Percentiles rank a stretch among this genome's conserved stretches.
Conservation (phyloP, 352 stramenopile genomes). For the Pythium folliculosum region DNA sequence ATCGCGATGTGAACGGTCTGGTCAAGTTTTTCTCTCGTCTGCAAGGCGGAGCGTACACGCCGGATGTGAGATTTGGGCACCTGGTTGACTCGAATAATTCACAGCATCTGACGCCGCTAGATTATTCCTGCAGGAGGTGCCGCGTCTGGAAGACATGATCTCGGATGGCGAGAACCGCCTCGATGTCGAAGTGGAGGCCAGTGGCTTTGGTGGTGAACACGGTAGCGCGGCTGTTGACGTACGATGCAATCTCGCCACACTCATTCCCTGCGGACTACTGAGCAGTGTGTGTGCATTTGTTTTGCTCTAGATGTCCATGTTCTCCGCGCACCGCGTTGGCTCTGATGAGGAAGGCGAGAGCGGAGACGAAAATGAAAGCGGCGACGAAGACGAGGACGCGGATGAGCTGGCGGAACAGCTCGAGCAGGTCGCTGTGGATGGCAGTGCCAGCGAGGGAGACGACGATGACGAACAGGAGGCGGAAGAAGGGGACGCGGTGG, state of each 20-base stretch:
- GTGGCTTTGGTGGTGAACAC: conserved; percentile 50
- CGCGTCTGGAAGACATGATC: conserved; percentile 39
- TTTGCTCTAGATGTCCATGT: conserved; percentile 71
- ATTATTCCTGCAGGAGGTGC: conserved; percentile 15
- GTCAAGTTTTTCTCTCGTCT: conserved; percentile 94
- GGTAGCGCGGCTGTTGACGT: conserved; percentile 32
- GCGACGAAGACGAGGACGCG: conserved; percentile 38
- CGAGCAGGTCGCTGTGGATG: conserved; percentile 38
- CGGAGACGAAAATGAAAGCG: conserved; percentile 34
- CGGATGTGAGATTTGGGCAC: conserved; percentile 39
- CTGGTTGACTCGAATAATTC: too few species aligned
- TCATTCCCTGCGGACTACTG: not conserved
- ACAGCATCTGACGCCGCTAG: not conserved
- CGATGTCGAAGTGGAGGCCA: conserved; percentile 49
- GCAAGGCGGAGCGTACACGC: conserved; percentile 78
- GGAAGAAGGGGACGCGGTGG: conserved; percentile 38
- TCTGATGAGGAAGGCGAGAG: conserved; percentile 34
- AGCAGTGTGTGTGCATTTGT: not conserved
- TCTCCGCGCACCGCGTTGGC: conserved; percentile 61
- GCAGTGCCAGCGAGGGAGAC: conserved; percentile 25
- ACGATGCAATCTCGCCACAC: conserved; percentile 14
- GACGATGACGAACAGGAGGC: conserved; percentile 19
- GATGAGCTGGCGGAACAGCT: conserved; percentile 39
- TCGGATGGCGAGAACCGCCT: conserved; percentile 35
- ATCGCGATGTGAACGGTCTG: conserved; percentile 96